These are phyloP conservation scores for Aplosporella prunicola DNA, from an alignment of 2,329 filamentous ascomycete genomes.

Conservation along the genomic window DNA sequence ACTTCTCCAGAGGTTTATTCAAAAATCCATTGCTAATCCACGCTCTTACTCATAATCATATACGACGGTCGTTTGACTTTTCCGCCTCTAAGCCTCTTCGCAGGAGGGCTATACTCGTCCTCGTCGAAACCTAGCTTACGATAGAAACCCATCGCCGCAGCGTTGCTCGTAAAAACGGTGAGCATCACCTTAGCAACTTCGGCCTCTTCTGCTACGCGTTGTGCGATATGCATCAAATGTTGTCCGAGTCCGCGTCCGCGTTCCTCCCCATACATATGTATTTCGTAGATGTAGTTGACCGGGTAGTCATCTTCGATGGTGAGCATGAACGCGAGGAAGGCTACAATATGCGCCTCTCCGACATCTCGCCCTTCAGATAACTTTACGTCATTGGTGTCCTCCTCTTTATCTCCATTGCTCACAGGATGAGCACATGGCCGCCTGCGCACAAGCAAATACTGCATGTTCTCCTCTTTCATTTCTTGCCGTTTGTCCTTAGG, in stretches of 20 bases:
- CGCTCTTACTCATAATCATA: constrained; percentile 42
- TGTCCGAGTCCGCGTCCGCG: constrained; percentile 54
- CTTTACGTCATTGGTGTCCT: neutral
- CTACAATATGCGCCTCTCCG: constrained; percentile 15
- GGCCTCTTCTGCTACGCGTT: constrained; percentile 45
- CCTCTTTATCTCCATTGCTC: neutral
- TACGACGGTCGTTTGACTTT: constrained; percentile 42
- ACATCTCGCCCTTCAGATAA: too few relatives aligned
- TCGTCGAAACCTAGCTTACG: constrained; percentile 45
- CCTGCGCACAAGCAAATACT: constrained; percentile 54
- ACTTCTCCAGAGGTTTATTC: too few relatives aligned
- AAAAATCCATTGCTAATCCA: too few relatives aligned
- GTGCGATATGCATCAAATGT: constrained; percentile 49
- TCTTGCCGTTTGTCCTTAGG: constrained; percentile 51
- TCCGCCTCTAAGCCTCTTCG: constrained; percentile 40
- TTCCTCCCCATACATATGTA: constrained; percentile 53
- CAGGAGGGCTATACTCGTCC: constrained; percentile 44
- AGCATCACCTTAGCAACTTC: constrained; percentile 60
- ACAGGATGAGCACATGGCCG: too few relatives aligned
- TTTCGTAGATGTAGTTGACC: constrained; percentile 71
- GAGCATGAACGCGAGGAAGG: constrained; percentile 57
- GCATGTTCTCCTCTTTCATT: constrained; percentile 58
- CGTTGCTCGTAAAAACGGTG: constrained; percentile 59
- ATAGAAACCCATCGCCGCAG: constrained; percentile 51
- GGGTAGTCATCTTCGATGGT: constrained; percentile 52